Evolutionary conservation across 306 rosid species (phyloP).

Genomic region (Vigna radiata): DNA sequence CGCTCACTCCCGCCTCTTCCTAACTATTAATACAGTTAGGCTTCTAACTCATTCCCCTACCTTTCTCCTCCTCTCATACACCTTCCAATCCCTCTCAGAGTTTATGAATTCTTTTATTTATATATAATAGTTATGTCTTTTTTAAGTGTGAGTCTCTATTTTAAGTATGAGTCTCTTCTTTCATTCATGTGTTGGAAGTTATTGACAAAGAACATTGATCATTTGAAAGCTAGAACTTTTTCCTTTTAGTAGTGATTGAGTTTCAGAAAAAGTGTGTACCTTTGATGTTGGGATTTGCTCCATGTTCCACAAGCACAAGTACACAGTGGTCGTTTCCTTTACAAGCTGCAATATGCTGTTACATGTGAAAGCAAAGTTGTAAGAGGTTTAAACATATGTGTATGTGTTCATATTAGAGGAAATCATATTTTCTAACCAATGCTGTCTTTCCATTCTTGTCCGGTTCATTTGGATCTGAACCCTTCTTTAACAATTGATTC

Average conservation of each 20-base stretch:
- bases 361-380: constrained; percentile 29
- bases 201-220: too few relatives aligned
- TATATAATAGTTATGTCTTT: too few relatives aligned
- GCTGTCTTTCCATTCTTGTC: constrained; percentile 65
- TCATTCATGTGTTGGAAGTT: background rate
- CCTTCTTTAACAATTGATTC: constrained; percentile 56
- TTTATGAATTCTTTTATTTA: too few relatives aligned
- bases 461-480: constrained; percentile 73
- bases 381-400: background rate
- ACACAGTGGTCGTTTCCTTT: constrained; percentile 61
- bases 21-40: too few relatives aligned
- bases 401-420: background rate
- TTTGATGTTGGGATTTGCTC: constrained; percentile 63
- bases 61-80: too few relatives aligned
- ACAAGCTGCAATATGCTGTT: constrained; percentile 73
- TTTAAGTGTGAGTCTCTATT: too few relatives aligned
- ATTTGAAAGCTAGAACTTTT: background rate
- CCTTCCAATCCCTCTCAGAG: too few relatives aligned
- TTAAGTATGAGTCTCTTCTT: too few relatives aligned
- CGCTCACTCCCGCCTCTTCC: too few relatives aligned
- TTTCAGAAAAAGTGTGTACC: constrained; percentile 46
- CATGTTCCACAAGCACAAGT: constrained; percentile 59
- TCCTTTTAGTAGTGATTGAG: background rate
- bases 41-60: too few relatives aligned
- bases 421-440: constrained; percentile 54